phyloP scores from a whole-genome alignment of 2,329 filamentous ascomycete genomes.

The Fusarium marasasianum region DNA sequence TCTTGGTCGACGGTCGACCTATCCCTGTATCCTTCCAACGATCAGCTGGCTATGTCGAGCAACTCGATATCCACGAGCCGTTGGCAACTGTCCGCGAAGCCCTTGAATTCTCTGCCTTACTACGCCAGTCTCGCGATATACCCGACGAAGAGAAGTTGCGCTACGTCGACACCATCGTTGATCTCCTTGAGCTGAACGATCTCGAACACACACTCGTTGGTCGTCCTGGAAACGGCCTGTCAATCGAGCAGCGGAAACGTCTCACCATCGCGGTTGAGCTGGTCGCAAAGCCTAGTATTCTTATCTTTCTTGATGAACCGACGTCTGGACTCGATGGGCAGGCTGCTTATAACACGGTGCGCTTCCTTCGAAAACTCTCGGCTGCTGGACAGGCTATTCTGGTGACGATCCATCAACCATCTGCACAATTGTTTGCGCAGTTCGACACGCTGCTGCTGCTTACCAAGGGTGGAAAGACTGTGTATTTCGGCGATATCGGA shows the following conservation, averaged over 20 bases:
- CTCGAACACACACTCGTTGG: slow-evolving; percentile 60
- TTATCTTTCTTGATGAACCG: slow-evolving; percentile 70
- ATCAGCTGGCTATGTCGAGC: slow-evolving; percentile 82
- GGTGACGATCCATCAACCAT: slow-evolving; percentile 76
- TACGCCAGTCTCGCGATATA: slow-evolving; percentile 74
- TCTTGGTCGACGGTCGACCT: slow-evolving; percentile 78
- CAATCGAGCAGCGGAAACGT: slow-evolving; percentile 61
- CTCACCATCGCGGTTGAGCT: slow-evolving; percentile 70
- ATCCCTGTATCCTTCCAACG: slow-evolving; percentile 79
- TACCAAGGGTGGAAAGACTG: slow-evolving; percentile 69
- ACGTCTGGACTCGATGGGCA: slow-evolving; percentile 74
- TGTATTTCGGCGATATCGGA: slow-evolving; percentile 74
- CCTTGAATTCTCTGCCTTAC: slow-evolving; percentile 75
- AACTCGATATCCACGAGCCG: slow-evolving; percentile 80
- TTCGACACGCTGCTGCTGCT: slow-evolving; percentile 73
- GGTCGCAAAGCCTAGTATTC: slow-evolving; percentile 66
- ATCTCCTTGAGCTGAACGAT: slow-evolving; percentile 62
- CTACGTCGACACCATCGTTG: slow-evolving; percentile 83
- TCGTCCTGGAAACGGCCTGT: slow-evolving; percentile 60
- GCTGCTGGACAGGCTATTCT: slow-evolving; percentile 73
- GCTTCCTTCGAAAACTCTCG: slow-evolving; percentile 74
- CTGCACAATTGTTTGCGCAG: slow-evolving; percentile 70
- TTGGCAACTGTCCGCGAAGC: slow-evolving; percentile 81
- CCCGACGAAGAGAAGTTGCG: slow-evolving; percentile 73
- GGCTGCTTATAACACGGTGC: slow-evolving; percentile 71